Evolutionary conservation across 768 basidiomycete genomes (phyloP).

Genomic region (Russula virescens): DNA sequence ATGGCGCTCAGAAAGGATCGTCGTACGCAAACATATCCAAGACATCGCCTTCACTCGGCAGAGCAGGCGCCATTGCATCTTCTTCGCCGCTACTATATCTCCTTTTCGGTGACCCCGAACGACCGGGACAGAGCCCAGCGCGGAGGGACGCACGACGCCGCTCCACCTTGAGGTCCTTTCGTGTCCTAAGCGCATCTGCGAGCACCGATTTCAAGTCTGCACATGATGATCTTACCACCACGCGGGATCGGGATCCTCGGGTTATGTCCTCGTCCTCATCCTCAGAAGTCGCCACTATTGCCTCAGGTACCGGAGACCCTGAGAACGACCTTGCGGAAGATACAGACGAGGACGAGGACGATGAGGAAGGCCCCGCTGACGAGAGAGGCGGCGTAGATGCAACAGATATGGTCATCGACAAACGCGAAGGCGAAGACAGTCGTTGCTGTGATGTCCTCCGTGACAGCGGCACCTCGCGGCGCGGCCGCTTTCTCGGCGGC

Average conservation of each 20-base stretch:
- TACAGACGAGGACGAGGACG: background rate
- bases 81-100: background rate
- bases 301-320: background rate
- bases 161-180: slow-evolving; percentile 14
- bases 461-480: background rate
- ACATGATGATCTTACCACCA: background rate
- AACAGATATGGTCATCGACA: background rate
- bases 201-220: slow-evolving; percentile 10
- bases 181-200: slow-evolving; percentile 15
- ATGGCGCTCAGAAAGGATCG: background rate
- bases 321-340: background rate
- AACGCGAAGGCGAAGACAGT: background rate
- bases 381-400: slow-evolving; percentile 13
- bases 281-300: background rate
- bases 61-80: background rate
- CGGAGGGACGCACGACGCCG: slow-evolving; percentile 5
- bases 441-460: background rate
- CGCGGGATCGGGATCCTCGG: background rate
- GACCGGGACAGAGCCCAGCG: background rate
- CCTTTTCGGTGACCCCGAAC: background rate
- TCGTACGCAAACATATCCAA: slow-evolving; percentile 21
- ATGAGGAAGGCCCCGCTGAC: background rate
- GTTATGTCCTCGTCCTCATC: background rate
- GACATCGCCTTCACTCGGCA: slow-evolving; percentile 15
- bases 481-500: slow-evolving; percentile 5